phyloP scores from a whole-genome alignment of 768 basidiomycete species.

The Auriscalpium microsporum region DNA sequence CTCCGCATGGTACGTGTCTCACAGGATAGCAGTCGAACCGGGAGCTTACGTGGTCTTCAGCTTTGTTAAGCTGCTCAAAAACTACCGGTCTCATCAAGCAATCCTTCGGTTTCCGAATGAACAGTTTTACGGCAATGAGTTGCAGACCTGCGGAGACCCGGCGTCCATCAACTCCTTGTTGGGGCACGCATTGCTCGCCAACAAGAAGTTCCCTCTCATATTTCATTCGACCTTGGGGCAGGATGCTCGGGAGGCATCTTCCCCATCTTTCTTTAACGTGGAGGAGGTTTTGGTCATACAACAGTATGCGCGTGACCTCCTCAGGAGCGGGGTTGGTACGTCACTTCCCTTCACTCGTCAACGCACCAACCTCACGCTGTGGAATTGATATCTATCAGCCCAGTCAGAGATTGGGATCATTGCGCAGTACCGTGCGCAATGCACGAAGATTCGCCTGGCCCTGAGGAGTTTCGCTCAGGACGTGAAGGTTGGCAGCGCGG shows the following conservation, averaged over 20 bases:
- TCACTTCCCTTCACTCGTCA: neutral
- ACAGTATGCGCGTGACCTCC: conserved; percentile 28
- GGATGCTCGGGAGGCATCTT: conserved; percentile 55
- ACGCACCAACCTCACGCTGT: neutral
- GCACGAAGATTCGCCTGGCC: conserved; percentile 34
- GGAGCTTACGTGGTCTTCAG: conserved; percentile 22
- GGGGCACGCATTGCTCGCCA: conserved; percentile 23
- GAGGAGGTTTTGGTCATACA: conserved; percentile 49
- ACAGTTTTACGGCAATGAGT: conserved; percentile 47
- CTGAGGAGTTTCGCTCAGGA: conserved; percentile 22
- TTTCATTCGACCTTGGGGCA: conserved; percentile 57
- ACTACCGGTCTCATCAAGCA: conserved; percentile 55
- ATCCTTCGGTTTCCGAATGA: conserved; percentile 58
- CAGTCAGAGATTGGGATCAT: conserved; percentile 53
- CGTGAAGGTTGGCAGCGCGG: conserved; percentile 57
- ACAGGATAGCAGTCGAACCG: neutral
- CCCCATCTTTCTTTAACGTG: conserved; percentile 67
- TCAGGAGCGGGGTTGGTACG: conserved; percentile 29
- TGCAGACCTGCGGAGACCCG: conserved; percentile 38
- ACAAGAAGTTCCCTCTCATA: conserved; percentile 37
- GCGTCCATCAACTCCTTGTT: conserved; percentile 21
- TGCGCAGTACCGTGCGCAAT: conserved; percentile 55
- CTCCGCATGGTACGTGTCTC: neutral
- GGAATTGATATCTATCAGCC: conserved; percentile 12
- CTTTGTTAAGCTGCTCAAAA: conserved; percentile 53